These are phyloP conservation scores for Chaetoscypha palmicola DNA, from an alignment of 2,329 filamentous ascomycete genomes.

Conservation along the genomic window DNA sequence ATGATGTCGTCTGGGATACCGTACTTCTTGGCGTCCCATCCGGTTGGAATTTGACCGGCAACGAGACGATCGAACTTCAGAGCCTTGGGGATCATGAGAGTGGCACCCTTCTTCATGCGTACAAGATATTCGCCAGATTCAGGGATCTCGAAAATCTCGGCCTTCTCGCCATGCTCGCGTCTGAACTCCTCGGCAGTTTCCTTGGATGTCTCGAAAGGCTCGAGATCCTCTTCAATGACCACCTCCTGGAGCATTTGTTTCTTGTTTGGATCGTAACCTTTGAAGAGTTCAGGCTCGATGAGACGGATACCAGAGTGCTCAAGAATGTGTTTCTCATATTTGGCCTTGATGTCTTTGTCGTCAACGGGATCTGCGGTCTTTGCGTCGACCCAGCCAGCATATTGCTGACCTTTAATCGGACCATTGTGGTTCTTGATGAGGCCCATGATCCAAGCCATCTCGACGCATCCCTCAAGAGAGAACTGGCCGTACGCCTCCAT, in stretches of 20 bases:
- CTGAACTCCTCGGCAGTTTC: constrained; percentile 97
- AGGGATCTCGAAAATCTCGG: constrained; percentile 90
- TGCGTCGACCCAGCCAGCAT: constrained; percentile 92
- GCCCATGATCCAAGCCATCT: constrained; percentile 99
- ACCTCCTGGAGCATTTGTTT: constrained; percentile 98
- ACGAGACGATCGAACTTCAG: constrained; percentile 95
- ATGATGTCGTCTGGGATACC: constrained; percentile 98
- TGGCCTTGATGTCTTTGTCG: constrained; percentile 94
- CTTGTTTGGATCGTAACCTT: constrained; percentile 95
- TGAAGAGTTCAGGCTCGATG: constrained; percentile 95
- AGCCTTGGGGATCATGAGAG: constrained; percentile 92
- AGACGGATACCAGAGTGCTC: constrained; percentile 96
- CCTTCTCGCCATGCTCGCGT: constrained; percentile 94
- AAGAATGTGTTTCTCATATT: constrained; percentile 95
- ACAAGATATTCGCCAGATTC: constrained; percentile 93
- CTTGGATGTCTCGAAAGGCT: constrained; percentile 95
- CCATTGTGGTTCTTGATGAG: constrained; percentile 99
- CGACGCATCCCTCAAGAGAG: constrained; percentile 93
- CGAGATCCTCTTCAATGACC: constrained; percentile 92
- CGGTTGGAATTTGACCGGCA: constrained; percentile 91
- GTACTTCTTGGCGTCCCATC: constrained; percentile 94
- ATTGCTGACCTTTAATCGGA: constrained; percentile 88
- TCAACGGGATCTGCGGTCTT: constrained; percentile 94
- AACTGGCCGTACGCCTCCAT: constrained; percentile 98
- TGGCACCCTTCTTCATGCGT: constrained; percentile 90